A percentile compares a stretch with the other conserved stretches of the same genome.
These are phyloP conservation scores for Cyclostephanos tholiformis DNA, from an alignment of 108 stramenopile genomes.

Conservation along the genomic window DNA sequence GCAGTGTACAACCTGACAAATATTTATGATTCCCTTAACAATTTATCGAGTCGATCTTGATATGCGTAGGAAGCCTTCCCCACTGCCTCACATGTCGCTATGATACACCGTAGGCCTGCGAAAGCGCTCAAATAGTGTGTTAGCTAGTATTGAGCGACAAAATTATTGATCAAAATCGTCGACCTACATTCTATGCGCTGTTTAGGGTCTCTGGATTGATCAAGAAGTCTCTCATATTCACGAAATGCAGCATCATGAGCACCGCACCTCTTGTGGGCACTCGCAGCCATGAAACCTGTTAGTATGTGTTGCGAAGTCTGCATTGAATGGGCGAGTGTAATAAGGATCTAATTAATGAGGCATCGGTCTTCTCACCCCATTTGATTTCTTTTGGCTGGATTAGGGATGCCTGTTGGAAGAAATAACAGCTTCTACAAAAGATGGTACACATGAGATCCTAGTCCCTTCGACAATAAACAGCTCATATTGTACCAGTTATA, in stretches of 20 bases:
- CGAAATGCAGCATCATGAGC: slow-evolving; percentile 62
- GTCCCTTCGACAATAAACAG: not conserved
- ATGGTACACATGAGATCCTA: not conserved
- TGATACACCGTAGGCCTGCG: slow-evolving; percentile 58
- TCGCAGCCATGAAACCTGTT: slow-evolving; percentile 74
- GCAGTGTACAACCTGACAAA: not conserved
- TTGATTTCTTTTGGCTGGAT: slow-evolving; percentile 89
- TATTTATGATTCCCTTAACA: slow-evolving; percentile 18
- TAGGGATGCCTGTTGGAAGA: slow-evolving; percentile 83
- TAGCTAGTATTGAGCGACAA: not conserved
- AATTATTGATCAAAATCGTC: not conserved
- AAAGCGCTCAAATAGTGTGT: slow-evolving; percentile 11
- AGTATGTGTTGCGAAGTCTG: not conserved
- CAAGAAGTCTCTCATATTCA: slow-evolving; percentile 76
- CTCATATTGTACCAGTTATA: slow-evolving; percentile 12
- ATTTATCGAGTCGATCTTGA: slow-evolving; percentile 58
- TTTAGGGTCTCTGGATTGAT: slow-evolving; percentile 67
- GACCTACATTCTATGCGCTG: slow-evolving; percentile 56
- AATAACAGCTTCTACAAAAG: slow-evolving; percentile 35
- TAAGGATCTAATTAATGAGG: not conserved
- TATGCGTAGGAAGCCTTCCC: slow-evolving; percentile 55
- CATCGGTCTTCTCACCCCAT: slow-evolving; percentile 57
- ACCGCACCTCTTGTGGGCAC: slow-evolving; percentile 77
- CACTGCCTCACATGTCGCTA: slow-evolving; percentile 59
- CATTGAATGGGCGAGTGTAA: not conserved